These are phyloP conservation scores for Podaxis rugospora DNA, from an alignment of 768 basidiomycete genomes.

Conservation along the genomic window DNA sequence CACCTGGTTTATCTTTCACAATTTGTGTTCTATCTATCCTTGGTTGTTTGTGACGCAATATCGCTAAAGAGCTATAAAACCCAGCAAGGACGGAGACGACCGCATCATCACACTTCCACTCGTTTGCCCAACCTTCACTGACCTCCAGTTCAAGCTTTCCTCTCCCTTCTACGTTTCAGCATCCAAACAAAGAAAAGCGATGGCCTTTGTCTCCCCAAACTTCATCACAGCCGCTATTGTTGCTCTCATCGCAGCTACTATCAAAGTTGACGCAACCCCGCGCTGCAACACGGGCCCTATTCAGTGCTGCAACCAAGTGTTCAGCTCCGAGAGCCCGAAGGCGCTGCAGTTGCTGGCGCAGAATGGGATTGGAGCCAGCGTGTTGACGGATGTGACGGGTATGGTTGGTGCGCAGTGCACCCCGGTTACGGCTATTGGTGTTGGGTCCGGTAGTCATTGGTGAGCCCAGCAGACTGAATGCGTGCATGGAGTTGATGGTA, in stretches of 20 bases:
- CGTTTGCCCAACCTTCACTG: background rate
- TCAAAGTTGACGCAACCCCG: background rate
- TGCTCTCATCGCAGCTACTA: background rate
- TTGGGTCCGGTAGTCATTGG: background rate
- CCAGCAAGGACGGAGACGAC: background rate
- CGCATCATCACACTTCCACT: background rate
- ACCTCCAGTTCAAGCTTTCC: background rate
- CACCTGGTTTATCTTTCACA: background rate
- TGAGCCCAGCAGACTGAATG: background rate
- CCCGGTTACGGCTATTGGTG: background rate
- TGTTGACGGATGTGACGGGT: background rate
- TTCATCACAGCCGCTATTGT: background rate
- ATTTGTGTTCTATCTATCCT: no score
- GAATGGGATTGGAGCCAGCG: background rate
- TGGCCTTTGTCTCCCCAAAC: background rate
- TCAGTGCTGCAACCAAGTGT: background rate
- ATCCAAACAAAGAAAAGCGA: constrained; percentile 9
- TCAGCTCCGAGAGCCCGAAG: background rate
- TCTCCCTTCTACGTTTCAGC: background rate
- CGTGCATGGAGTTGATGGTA: background rate
- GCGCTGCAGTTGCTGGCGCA: background rate
- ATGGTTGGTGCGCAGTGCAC: constrained; percentile 3
- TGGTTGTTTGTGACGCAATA: background rate
- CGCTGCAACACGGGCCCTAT: background rate
- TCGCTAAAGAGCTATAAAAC: background rate